Base-by-base conservation (phyloP, 495 filamentous ascomycete species). In the Podospora comata region DNA sequence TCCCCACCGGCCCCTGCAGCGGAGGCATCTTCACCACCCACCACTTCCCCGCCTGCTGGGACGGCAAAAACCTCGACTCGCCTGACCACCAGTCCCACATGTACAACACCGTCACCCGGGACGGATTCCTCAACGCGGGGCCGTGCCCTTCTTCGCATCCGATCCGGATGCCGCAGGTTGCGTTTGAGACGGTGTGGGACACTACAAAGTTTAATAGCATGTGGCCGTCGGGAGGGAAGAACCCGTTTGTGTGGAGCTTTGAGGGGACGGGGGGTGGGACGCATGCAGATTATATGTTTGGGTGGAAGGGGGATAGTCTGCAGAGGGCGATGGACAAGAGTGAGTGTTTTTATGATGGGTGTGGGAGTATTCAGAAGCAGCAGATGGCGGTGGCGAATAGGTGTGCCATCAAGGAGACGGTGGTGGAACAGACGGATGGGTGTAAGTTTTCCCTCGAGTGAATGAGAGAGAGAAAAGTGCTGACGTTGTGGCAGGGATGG, bases 21-120 rank as follows among this genome's bases (percentile, higher is more conserved):
- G 82, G 68, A 32, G 82, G 82, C 64, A 82, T 85, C 68, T 82
- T 84, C 67, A 72, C 79, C 7, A 79, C 81, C 13, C 82, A 84
- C 69, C 82, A 84, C 72, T 85, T 85, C 73, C 83, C 83, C 32
- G 74, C 82, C 64, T 82, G 83, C 75, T 87, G 85, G 85, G 84
- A 87, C 72, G 85, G 85, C 62, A 80, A 82, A 73, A 85, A 84
- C 70, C 77, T 86, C 11, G 85, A 86, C 73, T 84, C 79, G 64
- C 79, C 81, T 20, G 82, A 87, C 75, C 85, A 87, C 73, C 78
- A 81, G 59, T 79, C 80, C 5, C 85, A 87, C 75, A 82, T 82
- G 80, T 80, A 71, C 70, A 78, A 77, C 74, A 81, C 78, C 28
- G 68, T 66, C 20, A 72, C 69, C 4, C 65, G n/a, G 64, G 76